phyloP scores from a whole-genome alignment of 1,139 yeast species.

The Casaregolazyma suthepensis region DNA sequence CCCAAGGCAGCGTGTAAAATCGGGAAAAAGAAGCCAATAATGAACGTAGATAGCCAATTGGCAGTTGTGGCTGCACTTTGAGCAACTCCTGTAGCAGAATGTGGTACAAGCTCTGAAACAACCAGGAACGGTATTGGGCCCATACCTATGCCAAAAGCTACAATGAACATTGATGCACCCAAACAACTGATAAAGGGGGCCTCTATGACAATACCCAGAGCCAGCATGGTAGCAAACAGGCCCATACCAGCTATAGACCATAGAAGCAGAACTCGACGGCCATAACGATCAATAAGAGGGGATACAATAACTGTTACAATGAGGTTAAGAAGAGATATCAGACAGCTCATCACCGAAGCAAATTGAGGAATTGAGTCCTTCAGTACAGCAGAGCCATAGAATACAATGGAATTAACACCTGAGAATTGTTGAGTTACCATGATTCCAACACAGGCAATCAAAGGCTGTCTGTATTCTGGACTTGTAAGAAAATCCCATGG shows the following conservation, averaged over 20 bases:
- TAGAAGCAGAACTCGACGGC: conserved; percentile 68
- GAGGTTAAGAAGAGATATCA: conserved; percentile 68
- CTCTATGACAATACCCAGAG: conserved; percentile 53
- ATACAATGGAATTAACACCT: conserved; percentile 87
- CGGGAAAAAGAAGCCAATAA: conserved; percentile 79
- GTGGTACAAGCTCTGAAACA: conserved; percentile 83
- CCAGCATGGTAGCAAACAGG: conserved; percentile 54
- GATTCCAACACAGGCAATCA: conserved; percentile 62
- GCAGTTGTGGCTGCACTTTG: conserved; percentile 89
- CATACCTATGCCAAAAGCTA: conserved; percentile 81
- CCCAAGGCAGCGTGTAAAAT: conserved; percentile 58
- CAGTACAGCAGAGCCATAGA: conserved; percentile 84
- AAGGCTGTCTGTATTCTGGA: conserved; percentile 50
- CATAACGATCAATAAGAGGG: conserved; percentile 62
- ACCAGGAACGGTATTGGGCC: conserved; percentile 93
- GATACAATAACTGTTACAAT: conserved; percentile 69
- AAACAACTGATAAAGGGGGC: conserved; percentile 51
- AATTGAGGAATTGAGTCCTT: conserved; percentile 60
- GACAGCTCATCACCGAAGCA: conserved; percentile 65
- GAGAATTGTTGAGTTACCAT: conserved; percentile 87
- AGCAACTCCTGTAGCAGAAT: conserved; percentile 73
- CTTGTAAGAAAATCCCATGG: conserved; percentile 43
- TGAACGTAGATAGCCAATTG: conserved; percentile 86
- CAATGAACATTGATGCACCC: conserved; percentile 68
- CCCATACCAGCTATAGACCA: conserved; percentile 69